Evolutionary conservation across 768 basidiomycete species (phyloP).

Genomic region (Boletus pseudopeckii): DNA sequence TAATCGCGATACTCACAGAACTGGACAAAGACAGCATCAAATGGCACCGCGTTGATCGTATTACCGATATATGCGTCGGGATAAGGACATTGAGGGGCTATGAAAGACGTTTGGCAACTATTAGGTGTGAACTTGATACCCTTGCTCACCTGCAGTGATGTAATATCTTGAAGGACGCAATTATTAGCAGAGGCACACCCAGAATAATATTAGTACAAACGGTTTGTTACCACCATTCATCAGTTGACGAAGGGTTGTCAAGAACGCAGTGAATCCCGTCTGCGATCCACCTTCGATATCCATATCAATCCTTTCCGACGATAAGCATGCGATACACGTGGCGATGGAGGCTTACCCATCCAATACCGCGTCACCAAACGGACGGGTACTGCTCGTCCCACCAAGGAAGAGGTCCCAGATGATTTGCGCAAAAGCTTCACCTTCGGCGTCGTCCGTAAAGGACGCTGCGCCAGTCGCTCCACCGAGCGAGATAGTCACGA

Average conservation of each 20-base stretch:
- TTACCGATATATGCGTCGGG: conserved; percentile 45
- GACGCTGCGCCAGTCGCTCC: conserved; percentile 62
- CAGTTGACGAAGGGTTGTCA: conserved; percentile 28
- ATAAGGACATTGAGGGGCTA: conserved; percentile 45
- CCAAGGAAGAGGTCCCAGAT: conserved; percentile 73
- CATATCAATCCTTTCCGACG: conserved; percentile 36
- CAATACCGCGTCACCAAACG: conserved; percentile 68
- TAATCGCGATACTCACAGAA: conserved; percentile 33
- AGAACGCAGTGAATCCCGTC: conserved; percentile 32
- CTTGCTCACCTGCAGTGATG: conserved; percentile 36
- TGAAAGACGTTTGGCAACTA: background rate
- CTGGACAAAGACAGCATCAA: conserved; percentile 52
- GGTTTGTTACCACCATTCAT: conserved; percentile 28
- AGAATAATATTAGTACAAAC: conserved; percentile 12
- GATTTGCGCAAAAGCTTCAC: conserved; percentile 55
- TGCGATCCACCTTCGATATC: conserved; percentile 46
- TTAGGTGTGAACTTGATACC: background rate
- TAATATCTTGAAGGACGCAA: conserved; percentile 34
- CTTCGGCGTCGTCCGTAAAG: conserved; percentile 58
- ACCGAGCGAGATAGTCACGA: conserved; percentile 58
- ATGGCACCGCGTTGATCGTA: conserved; percentile 40
- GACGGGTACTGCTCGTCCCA: conserved; percentile 58
- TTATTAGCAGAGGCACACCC: background rate
- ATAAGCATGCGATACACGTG: background rate
- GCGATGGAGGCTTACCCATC: conserved; percentile 50